Conservation (phyloP, 2,329 filamentous ascomycete species). For the Aureobasidium sp. region DNA sequence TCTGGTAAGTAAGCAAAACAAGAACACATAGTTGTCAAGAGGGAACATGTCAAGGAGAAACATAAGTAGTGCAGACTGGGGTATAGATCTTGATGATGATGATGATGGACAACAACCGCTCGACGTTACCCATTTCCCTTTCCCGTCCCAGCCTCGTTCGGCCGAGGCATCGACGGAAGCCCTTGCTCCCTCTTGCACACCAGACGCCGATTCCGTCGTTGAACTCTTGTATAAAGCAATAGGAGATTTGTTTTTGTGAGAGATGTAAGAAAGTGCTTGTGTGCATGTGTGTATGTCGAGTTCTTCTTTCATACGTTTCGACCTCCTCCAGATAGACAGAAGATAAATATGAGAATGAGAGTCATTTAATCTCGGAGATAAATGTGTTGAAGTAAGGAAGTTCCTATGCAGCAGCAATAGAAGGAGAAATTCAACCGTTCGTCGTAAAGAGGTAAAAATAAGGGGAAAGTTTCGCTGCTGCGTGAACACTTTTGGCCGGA, state of each 20-base stretch:
- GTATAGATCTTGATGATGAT: conserved; percentile 5
- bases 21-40: background rate
- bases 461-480: background rate
- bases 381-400: background rate
- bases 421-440: conserved; percentile 1
- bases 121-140: background rate
- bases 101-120: background rate
- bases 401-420: background rate
- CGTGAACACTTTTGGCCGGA: background rate
- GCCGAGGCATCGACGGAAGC: background rate
- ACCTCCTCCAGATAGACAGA: conserved; percentile 2
- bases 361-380: conserved; percentile 7
- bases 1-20: background rate
- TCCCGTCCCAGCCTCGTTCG: background rate
- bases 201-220: conserved; percentile 1
- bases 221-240: background rate
- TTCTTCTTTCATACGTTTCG: background rate
- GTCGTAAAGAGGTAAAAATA: conserved; percentile 1
- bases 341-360: conserved; percentile 1
- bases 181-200: background rate
- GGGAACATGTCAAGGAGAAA: background rate
- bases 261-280: conserved; percentile 1
- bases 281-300: conserved; percentile 1
- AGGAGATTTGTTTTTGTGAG: conserved; percentile 1
- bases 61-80: conserved; percentile 6